phyloP scores from a whole-genome alignment of 495 filamentous ascomycete species.

The Platismatia glauca region DNA sequence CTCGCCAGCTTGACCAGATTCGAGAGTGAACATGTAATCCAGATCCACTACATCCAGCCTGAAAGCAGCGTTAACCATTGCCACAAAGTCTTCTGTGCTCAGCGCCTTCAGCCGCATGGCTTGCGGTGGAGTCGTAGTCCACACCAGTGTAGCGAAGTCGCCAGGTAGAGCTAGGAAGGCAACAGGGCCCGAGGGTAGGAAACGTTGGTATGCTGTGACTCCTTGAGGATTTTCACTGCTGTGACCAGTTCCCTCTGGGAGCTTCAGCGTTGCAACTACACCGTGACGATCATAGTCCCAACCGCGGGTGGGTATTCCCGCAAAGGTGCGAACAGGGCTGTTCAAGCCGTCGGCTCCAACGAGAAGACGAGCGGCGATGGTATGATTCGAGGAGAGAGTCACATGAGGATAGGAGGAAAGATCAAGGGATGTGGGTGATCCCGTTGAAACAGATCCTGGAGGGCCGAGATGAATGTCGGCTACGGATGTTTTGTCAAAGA shows the following conservation, averaged over 20 bases:
- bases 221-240: slow-evolving; percentile 16
- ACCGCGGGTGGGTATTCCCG: slow-evolving; percentile 70
- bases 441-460: slow-evolving; percentile 12
- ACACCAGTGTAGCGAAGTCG: slow-evolving; percentile 75
- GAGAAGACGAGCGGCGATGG: slow-evolving; percentile 69
- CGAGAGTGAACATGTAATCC: slow-evolving; percentile 60
- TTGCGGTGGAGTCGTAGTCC: slow-evolving; percentile 75
- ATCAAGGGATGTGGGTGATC: slow-evolving; percentile 59
- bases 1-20: slow-evolving; percentile 59
- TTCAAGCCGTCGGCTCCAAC: slow-evolving; percentile 93
- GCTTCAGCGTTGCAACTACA: slow-evolving; percentile 76
- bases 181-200: slow-evolving; percentile 84
- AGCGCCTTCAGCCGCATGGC: slow-evolving; percentile 75
- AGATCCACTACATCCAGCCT: slow-evolving; percentile 71
- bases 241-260: slow-evolving; percentile 33
- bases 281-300: slow-evolving; percentile 94
- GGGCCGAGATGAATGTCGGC: slow-evolving; percentile 64
- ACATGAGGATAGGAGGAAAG: slow-evolving; percentile 82
- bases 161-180: slow-evolving; percentile 84
- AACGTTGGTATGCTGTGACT: slow-evolving; percentile 87
- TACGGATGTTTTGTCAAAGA: slow-evolving; percentile 69
- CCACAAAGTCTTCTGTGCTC: slow-evolving; percentile 58
- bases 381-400: slow-evolving; percentile 47
- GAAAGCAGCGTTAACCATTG: slow-evolving; percentile 92
- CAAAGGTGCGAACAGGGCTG: slow-evolving; percentile 84